Base-by-base conservation (phyloP, 495 filamentous ascomycete genomes). In the Platismatia glauca region DNA sequence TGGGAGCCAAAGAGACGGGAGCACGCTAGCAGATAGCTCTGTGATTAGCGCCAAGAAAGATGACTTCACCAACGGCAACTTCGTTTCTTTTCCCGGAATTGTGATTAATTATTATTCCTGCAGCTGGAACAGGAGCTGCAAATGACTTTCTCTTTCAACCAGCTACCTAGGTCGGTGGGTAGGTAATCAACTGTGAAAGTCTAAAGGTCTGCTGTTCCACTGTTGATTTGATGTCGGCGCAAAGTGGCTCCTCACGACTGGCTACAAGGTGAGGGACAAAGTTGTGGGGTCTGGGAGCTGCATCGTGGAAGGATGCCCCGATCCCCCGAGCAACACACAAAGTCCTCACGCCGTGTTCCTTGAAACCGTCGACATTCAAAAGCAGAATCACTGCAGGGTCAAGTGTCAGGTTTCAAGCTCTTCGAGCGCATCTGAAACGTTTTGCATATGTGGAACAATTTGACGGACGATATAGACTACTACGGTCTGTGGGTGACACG, bases 1-100 rank as follows among this genome's bases (percentile, higher is more conserved):
- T 62, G 48, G 38, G 48, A 39, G 55, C 29, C 38, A 56, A 9
- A 33, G 18, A 55, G 48, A 62, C 24, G 27, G 60, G 50, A 50
- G 27, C 27, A 53, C 15, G 50, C 50, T 53, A 53, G 20, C 0
- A 22, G 50, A 33, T 53, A 53, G 50, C 50, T 33, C 15, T 29
- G 13, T 0, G 0, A 9, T 33, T 53, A 53, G 50, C 50, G 50
- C 50, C 29, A 53, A 33, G 50, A 53, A 33, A 53, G 50, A 33
- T 53, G 50, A 53, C 27, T 31, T 53, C 27, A 31, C 22, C 27
- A 24, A 52, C 20, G 18, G n/a, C n/a, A 4, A 44, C 18, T n/a
- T 44, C 13, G 8, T 3, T 18, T n/a, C 16, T 22, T n/a, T 4
- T 3, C 18, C 38, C n/a, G 6, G 41, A 3, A 41, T 8, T 41